Evolutionary conservation across 2,329 filamentous ascomycete genomes (phyloP), one percentile per base, ranked within the genome.

Genomic region (Alternaria brassicae): DNA sequence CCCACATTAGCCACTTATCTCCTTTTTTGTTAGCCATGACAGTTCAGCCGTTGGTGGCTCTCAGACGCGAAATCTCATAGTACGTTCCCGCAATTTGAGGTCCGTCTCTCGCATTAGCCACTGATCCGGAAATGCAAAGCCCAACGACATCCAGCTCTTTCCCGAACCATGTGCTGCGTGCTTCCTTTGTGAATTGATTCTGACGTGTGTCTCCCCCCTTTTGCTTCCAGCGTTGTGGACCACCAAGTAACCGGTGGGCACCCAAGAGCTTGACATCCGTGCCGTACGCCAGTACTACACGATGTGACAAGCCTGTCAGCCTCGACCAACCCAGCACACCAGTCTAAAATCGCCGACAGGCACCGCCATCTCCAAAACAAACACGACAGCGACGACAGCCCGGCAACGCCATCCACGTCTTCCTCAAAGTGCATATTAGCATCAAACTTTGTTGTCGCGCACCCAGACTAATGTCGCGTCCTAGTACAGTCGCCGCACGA

Each of bases 401-500:
- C 53, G 40, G 32, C 53, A 15, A 10, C 44, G 40, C 27, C 27
- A 28, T 25, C 23, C 30, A 40, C 25, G 52, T 25, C 48, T 50
- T 37, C 36, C 52, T 42, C 27, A 49, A 50, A 62, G 36, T 53
- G 44, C 39, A 34, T 48, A 37, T 41, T 53, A 39, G 52, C 52
- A 37, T 39, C 21, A 34, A 34, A 42, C 39, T 12, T 27, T 32
- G 42, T 51, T 32, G 30, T 40, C 55, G 32, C 27, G 15, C 30
- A 40, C 52, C 13, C 39, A 28, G 37, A 58, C 63, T 61, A 53
- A 75, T 75, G 72, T 52, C 68, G 54, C 66, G 58, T 50, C 55
- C 63, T 42, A 75, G 67, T 60, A 74, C 69, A 19, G 55, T 75
- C 53, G 72, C 72, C 40, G 73, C 74, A 45, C 69, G 74, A 64